A percentile compares a stretch with the other conserved stretches of the same genome.
These are phyloP conservation scores for Penicillium angulare DNA, from an alignment of 495 filamentous ascomycete genomes.

Conservation along the genomic window DNA sequence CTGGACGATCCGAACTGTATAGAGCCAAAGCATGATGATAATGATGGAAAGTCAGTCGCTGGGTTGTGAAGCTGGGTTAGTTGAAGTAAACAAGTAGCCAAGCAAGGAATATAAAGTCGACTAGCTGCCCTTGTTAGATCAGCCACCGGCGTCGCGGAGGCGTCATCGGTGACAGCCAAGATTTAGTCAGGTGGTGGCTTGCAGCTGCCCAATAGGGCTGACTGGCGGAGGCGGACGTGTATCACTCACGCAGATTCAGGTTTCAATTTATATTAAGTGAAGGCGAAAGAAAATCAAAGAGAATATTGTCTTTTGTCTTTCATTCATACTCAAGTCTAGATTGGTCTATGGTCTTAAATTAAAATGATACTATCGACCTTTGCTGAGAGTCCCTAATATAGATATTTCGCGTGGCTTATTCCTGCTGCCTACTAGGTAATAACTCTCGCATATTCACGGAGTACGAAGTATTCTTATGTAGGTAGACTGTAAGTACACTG, in stretches of 20 bases:
- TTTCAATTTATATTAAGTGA: not conserved
- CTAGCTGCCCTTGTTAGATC: not conserved
- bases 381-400: no score
- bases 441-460: no score
- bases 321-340: no score
- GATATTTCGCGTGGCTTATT: no score
- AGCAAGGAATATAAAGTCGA: not conserved
- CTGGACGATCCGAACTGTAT: slow-evolving; percentile 63
- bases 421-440: not conserved
- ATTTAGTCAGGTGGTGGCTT: slow-evolving; percentile 7
- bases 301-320: no score
- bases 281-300: no score
- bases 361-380: no score
- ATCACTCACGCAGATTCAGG: not conserved
- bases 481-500: not conserved
- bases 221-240: slow-evolving; percentile 15
- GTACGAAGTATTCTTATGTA: no score
- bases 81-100: not conserved
- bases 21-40: slow-evolving; percentile 47
- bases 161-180: slow-evolving; percentile 25
- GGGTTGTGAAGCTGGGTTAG: not conserved
- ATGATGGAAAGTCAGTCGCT: no score
- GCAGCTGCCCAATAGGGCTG: slow-evolving; percentile 1
- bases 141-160: slow-evolving; percentile 25
- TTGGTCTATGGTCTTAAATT: no score